Evolutionary conservation across 1,139 yeast genomes (phyloP), one percentile per base, ranked within the genome.

Genomic region (Debaryomyces nepalensis): DNA sequence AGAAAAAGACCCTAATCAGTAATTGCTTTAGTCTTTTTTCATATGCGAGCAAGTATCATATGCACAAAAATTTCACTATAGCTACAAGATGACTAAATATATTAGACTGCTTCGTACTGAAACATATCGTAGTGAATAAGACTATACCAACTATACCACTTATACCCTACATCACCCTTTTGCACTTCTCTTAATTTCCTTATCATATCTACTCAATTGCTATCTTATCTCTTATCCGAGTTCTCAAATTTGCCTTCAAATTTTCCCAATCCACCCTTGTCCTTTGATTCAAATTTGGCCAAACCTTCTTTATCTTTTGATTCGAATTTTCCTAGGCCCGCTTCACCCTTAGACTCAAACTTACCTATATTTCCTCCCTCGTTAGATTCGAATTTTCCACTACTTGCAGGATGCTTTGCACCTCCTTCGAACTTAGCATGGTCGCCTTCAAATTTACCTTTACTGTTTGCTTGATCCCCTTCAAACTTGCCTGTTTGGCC

Each of bases 271-370:
- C 31, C 39, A 11, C 22, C 15, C 21, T 26, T 35, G 31, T 41
- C 39, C 24, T 19, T 39, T 36, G 40, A 39, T 41, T 50, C 54
- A 18, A 46, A 42, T 35, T 50, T 46, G 2, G 55, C 55, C 57
- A 24, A 51, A 45, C 37, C 56, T 50, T 11, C 50, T 54, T 26
- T 49, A 50, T 10, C 38, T 39, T 43, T 30, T n/a, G 46, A 51
- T 43, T 54, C 55, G 11, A 49, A 46, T 35, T 54, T 54, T 2
- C 54, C 55, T 40, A 47, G 50, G 11, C 45, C 41, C 37, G 53
- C 52, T 40, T 47, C 53, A 11, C 47, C 42, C 34, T 48, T 46
- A 1, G 54, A 55, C 34, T 44, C 47, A 37, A 47, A 42, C 37
- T 45, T 45, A 7, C 33, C 47, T 24, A 30, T 24, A 9, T 26